A percentile compares a stretch with the other conserved stretches of the same genome.
Evolutionary conservation across 805 yeast species (phyloP).

Genomic region (Kodamaea neixiangensis): DNA sequence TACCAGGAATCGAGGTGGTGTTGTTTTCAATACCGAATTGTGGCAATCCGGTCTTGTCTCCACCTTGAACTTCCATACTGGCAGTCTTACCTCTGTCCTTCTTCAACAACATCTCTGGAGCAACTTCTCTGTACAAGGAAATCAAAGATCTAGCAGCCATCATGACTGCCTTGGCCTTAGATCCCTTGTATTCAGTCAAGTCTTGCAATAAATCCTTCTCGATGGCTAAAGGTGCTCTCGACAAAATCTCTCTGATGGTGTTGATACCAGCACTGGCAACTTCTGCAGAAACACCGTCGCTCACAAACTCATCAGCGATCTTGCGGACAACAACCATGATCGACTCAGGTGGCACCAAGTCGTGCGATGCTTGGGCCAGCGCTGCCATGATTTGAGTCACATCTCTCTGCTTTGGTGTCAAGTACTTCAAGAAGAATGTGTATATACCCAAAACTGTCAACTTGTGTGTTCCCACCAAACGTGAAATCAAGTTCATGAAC

Average conservation of each 20-base stretch:
- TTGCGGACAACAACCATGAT: constrained; percentile 79
- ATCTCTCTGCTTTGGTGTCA: constrained; percentile 91
- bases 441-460: constrained; percentile 86
- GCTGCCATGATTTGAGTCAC: constrained; percentile 98
- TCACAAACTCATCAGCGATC: constrained; percentile 95
- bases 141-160: constrained; percentile 92
- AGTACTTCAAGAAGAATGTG: constrained; percentile 81
- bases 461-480: constrained; percentile 93
- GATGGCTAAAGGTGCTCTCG: constrained; percentile 94
- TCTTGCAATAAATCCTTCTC: constrained; percentile 88
- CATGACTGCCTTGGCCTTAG: constrained; percentile 90
- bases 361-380: constrained; percentile 94
- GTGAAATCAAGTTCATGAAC: constrained; percentile 81
- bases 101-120: constrained; percentile 89
- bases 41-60: constrained; percentile 49
- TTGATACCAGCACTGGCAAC: constrained; percentile 98
- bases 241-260: constrained; percentile 87
- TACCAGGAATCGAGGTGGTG: constrained; percentile 81
- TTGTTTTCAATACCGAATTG: constrained; percentile 75
- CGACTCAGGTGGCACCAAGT: constrained; percentile 94
- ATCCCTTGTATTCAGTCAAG: constrained; percentile 84
- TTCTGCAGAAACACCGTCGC: constrained; percentile 97
- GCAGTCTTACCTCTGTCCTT: constrained; percentile 95
- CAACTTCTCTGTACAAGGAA: constrained; percentile 86
- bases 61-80: constrained; percentile 70